Percentiles rank a stretch among this genome's conserved stretches.
Evolutionary conservation across 2,329 filamentous ascomycete genomes (phyloP).

Genomic region (Hypoxylon sp.): DNA sequence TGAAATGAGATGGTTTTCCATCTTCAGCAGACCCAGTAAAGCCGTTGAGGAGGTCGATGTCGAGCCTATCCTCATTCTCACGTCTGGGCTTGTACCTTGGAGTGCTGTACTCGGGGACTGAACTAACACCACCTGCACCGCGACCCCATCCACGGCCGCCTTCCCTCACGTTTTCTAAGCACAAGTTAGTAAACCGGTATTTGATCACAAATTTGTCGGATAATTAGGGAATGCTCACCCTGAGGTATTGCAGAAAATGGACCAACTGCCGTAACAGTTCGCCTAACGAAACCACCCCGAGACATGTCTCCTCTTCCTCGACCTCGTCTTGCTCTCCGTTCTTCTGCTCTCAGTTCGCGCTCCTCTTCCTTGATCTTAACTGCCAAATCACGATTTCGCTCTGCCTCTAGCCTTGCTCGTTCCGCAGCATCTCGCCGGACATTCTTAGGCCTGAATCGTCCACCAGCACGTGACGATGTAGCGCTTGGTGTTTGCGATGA

Average conservation of each 20-base stretch:
- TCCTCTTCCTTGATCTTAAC: slow-evolving; percentile 53
- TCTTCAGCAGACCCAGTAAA: slow-evolving; percentile 59
- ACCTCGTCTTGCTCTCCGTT: slow-evolving; percentile 55
- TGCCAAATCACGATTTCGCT: slow-evolving; percentile 48
- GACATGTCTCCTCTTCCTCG: slow-evolving; percentile 54
- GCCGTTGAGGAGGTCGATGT: slow-evolving; percentile 68
- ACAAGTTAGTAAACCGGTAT: slow-evolving; percentile 28
- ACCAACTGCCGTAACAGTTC: slow-evolving; percentile 53
- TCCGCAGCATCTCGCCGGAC: slow-evolving; percentile 65
- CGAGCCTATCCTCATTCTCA: slow-evolving; percentile 64
- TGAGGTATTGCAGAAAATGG: slow-evolving; percentile 54
- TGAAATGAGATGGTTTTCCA: slow-evolving; percentile 56
- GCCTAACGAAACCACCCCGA: slow-evolving; percentile 49
- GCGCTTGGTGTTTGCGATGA: slow-evolving; percentile 53
- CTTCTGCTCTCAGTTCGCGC: slow-evolving; percentile 51
- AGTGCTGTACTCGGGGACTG: slow-evolving; percentile 54
- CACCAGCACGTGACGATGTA: slow-evolving; percentile 53
- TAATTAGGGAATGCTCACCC: slow-evolving; percentile 39
- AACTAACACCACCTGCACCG: slow-evolving; percentile 44
- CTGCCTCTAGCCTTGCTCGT: slow-evolving; percentile 61
- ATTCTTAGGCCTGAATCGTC: slow-evolving; percentile 63
- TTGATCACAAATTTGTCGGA: background rate
- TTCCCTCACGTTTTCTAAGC: slow-evolving; percentile 48
- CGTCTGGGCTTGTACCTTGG: slow-evolving; percentile 59
- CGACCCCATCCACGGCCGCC: slow-evolving; percentile 37